Evolutionary conservation across 306 rosid species (phyloP).

Genomic region (Dalbergia cultrata): DNA sequence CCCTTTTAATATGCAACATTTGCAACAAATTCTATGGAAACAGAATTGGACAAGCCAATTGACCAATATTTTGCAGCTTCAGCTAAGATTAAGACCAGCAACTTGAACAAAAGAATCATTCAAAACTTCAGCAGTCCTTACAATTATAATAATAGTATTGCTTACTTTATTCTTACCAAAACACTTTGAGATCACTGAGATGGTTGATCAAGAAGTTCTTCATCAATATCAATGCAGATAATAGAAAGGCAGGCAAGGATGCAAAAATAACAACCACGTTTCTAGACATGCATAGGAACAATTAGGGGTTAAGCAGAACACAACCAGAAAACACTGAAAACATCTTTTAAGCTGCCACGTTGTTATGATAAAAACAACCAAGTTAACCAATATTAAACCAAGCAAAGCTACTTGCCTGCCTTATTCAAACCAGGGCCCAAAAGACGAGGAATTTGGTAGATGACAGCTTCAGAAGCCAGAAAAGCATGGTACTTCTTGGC

Average conservation of each 20-base stretch:
- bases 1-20: not conserved
- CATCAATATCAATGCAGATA: not conserved
- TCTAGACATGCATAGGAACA: not conserved
- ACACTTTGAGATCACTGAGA: not conserved
- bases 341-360: not conserved
- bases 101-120: no score
- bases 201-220: not conserved
- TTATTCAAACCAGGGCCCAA: slow-evolving; percentile 78
- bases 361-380: no score
- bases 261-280: not conserved
- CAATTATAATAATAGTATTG: not conserved
- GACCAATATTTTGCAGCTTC: not conserved
- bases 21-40: not conserved
- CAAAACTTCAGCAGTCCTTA: not conserved
- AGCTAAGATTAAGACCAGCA: not conserved
- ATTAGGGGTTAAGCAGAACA: not conserved
- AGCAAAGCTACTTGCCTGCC: slow-evolving; percentile 68
- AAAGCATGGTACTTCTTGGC: slow-evolving; percentile 91
- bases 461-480: slow-evolving; percentile 89
- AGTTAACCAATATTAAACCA: no score
- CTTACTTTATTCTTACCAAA: not conserved
- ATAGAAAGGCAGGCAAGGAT: not conserved
- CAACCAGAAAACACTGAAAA: not conserved
- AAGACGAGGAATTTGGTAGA: slow-evolving; percentile 85
- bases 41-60: not conserved